These are phyloP conservation scores for Ogataea glucozyma DNA, from an alignment of 805 yeast genomes.

Conservation along the genomic window DNA sequence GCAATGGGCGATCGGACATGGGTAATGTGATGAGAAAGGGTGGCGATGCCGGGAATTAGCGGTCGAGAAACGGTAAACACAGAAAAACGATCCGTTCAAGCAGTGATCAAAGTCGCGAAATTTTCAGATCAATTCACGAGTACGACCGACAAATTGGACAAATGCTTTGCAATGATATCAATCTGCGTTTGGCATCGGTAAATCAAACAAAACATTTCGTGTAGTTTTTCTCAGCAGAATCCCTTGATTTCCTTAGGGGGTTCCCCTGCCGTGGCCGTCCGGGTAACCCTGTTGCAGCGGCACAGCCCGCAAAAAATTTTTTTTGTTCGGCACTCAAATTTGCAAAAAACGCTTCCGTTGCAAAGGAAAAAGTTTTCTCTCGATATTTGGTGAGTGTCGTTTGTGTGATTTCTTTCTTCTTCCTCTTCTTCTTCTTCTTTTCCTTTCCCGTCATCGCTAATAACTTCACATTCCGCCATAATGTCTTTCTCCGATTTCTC, in stretches of 20 bases:
- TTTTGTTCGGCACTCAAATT: constrained; percentile 5
- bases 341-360: neutral
- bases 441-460: too few species aligned
- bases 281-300: constrained; percentile 14
- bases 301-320: constrained; percentile 8
- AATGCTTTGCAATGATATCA: too few species aligned
- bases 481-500: constrained; percentile 85
- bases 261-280: constrained; percentile 7
- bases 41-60: too few species aligned
- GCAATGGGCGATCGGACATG: constrained; percentile 31
- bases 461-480: constrained; percentile 20
- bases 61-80: too few species aligned
- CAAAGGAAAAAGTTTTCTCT: neutral
- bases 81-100: too few species aligned
- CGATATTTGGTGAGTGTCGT: too few species aligned
- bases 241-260: neutral
- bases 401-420: neutral
- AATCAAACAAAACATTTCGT: neutral
- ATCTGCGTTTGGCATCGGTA: too few species aligned
- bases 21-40: too few species aligned
- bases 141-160: too few species aligned
- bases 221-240: neutral
- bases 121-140: too few species aligned
- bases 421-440: neutral
- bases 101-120: too few species aligned